Conservation (phyloP, 1,139 yeast species). For the Candida pseudoviswanathii region DNA sequence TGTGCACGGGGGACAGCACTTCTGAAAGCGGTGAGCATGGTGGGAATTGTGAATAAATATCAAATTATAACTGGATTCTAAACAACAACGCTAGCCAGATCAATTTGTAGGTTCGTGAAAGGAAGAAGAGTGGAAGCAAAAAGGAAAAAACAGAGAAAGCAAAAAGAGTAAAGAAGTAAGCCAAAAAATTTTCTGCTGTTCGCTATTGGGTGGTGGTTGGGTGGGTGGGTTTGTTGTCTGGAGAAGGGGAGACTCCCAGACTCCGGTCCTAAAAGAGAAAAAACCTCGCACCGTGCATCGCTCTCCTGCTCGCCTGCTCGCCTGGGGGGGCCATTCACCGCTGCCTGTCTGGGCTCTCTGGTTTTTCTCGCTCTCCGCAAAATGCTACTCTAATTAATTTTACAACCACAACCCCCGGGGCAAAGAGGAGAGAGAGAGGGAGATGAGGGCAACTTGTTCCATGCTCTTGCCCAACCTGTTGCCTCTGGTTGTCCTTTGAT, state of each 20-base stretch:
- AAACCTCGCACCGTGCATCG: no score
- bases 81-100: neutral
- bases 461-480: no score
- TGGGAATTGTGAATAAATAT: slow-evolving; percentile 4
- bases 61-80: slow-evolving; percentile 2
- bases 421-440: no score
- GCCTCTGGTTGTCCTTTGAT: no score
- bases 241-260: neutral
- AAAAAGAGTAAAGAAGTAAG: neutral
- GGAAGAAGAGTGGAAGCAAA: neutral
- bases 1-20: slow-evolving; percentile 40
- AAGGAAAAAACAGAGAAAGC: slow-evolving; percentile 4
- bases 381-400: no score
- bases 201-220: slow-evolving; percentile 2
- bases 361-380: no score
- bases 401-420: no score
- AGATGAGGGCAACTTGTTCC: no score
- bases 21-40: slow-evolving; percentile 50
- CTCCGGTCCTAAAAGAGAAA: neutral
- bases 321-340: no score
- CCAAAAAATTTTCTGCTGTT: slow-evolving; percentile 2
- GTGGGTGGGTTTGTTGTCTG: neutral
- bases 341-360: no score
- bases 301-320: no score
- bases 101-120: neutral